Evolutionary conservation across 345 rosid species (phyloP).

Genomic region (Hypericum androsaemum): DNA sequence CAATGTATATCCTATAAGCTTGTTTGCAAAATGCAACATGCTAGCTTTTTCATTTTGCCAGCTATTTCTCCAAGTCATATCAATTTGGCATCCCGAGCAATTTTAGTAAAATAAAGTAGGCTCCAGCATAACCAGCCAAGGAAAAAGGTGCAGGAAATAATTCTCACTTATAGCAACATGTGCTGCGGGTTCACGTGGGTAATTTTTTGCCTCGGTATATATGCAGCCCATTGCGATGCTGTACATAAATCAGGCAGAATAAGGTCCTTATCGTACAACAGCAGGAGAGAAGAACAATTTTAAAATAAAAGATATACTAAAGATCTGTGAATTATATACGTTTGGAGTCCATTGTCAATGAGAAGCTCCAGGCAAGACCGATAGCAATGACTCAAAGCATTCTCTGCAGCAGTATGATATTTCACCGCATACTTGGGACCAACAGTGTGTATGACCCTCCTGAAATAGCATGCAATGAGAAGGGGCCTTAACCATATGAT

Average conservation of each 20-base stretch:
- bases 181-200: conserved; percentile 98
- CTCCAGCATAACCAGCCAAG: neutral
- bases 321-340: conserved; percentile 35
- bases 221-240: conserved; percentile 94
- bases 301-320: neutral
- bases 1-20: no score
- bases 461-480: neutral
- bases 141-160: conserved; percentile 1
- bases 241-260: conserved; percentile 25
- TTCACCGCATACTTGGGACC: conserved; percentile 96
- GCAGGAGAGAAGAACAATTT: conserved; percentile 5
- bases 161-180: conserved; percentile 95
- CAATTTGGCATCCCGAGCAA: neutral
- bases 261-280: conserved; percentile 18
- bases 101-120: neutral
- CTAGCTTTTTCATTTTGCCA: no score
- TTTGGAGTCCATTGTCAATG: conserved; percentile 72
- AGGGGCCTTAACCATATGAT: neutral
- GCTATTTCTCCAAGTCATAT: no score
- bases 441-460: conserved; percentile 69
- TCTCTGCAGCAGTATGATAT: conserved; percentile 98
- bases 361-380: conserved; percentile 92
- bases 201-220: conserved; percentile 86
- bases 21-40: no score
- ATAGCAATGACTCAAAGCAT: conserved; percentile 96